phyloP scores from a whole-genome alignment of 116 monocot species.

The Dioscorea cayenensis region DNA sequence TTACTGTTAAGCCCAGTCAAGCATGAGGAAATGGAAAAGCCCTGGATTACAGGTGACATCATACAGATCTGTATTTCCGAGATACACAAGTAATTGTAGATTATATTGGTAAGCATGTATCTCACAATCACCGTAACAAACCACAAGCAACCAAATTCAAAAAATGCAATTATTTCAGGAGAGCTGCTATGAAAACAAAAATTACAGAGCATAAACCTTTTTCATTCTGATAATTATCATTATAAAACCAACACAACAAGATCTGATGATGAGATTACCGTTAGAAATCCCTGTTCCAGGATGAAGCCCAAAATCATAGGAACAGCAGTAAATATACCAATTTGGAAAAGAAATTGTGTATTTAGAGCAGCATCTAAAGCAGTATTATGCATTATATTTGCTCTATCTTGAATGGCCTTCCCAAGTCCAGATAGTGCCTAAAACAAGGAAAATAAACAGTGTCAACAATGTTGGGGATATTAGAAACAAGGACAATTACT shows the following conservation, averaged over 20 bases:
- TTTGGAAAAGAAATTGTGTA: slow-evolving; percentile 89
- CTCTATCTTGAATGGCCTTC: slow-evolving; percentile 56
- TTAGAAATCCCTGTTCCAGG: slow-evolving; percentile 77
- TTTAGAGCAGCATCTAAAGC: slow-evolving; percentile 85
- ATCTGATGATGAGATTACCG: slow-evolving; percentile 29
- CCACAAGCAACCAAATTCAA: too few species aligned
- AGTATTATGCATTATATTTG: slow-evolving; percentile 65
- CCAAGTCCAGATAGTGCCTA: slow-evolving; percentile 97
- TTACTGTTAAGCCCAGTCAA: too few species aligned
- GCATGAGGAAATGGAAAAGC: too few species aligned
- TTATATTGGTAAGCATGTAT: too few species aligned
- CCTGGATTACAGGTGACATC: too few species aligned
- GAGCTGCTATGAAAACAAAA: background rate
- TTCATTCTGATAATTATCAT: background rate
- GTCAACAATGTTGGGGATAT: background rate
- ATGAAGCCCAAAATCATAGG: slow-evolving; percentile 93
- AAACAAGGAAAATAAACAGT: slow-evolving; percentile 4
- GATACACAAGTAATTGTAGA: too few species aligned
- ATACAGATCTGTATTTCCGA: too few species aligned
- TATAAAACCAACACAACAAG: background rate
- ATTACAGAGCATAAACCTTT: background rate
- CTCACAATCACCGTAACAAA: too few species aligned
- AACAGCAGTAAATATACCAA: slow-evolving; percentile 92
- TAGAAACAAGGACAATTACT: background rate
- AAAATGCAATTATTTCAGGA: background rate